Evolutionary conservation across 805 yeast species (phyloP).

Genomic region (Saccharomycopsis fibuligera): DNA sequence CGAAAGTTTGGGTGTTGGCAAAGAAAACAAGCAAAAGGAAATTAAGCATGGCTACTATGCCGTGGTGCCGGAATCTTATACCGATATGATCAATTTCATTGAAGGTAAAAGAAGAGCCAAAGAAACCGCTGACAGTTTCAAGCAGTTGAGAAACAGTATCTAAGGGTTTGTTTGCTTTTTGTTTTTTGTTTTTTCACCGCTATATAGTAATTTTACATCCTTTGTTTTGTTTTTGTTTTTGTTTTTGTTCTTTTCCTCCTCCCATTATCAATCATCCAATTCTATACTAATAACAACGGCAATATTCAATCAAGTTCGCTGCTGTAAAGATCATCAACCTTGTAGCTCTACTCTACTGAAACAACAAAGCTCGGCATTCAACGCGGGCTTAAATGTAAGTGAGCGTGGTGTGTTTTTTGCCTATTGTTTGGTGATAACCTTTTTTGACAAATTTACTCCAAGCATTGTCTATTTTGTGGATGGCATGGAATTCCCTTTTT

Average conservation of each 20-base stretch:
- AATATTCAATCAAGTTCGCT: no score
- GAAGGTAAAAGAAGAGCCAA: conserved; percentile 87
- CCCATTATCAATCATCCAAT: no score
- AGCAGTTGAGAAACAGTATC: conserved; percentile 31
- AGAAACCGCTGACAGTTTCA: conserved; percentile 67
- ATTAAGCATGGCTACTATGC: conserved; percentile 56
- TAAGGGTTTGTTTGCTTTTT: neutral
- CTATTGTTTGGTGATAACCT: no score
- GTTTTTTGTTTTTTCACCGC: neutral
- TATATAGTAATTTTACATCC: neutral
- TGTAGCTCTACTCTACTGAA: no score
- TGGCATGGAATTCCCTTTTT: no score
- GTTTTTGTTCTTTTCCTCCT: neutral
- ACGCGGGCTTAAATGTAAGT: no score
- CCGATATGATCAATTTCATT: conserved; percentile 87
- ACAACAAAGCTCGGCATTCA: no score
- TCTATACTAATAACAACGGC: no score
- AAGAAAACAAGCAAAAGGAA: conserved; percentile 22
- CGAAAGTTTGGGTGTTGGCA: conserved; percentile 24
- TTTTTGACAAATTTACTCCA: no score
- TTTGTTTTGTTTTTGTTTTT: neutral
- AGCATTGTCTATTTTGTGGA: no score
- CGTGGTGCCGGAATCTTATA: conserved; percentile 80
- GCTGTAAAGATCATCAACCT: no score
- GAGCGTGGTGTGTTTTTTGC: no score